Evolutionary conservation across 306 rosid genomes (phyloP), one percentile per base, ranked within the genome.

Genomic region (Begonia masoniana): DNA sequence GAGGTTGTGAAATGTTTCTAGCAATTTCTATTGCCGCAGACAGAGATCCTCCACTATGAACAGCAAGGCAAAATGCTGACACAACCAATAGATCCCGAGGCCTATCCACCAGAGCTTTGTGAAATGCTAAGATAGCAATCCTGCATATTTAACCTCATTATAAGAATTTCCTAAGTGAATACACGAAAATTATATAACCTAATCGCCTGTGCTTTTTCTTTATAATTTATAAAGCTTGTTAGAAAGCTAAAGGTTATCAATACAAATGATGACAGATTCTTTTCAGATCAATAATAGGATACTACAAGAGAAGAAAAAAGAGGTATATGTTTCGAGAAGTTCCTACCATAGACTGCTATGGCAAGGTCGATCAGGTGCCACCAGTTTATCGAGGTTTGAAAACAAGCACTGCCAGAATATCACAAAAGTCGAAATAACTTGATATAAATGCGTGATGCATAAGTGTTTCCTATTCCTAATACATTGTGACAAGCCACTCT

Each of bases 101-200:
- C 59, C 56, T 57, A 46, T 73, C 74, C 47, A 39, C 63, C 48
- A 73, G 69, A 43, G 78, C 74, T 65, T 63, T 68, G 45, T 72
- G 77, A 59, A 72, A 72, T 12, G 77, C 77, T 35, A 72, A 67
- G 51, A 72, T 51, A n/a, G 77, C 69, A 43, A 72, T 63, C 73
- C 77, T 72, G 65, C 53, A 54, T 52, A 52, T 45, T 10, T 57
- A 41, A 36, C 19, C 56, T 49, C 43, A 45, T 35, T 50, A 56
- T 13, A 50, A 68, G 31, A 31, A 31, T 31, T 31, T 31, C 7
- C 39, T 31, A 2, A 31, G 39, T 31, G 39, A 31, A 31, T 31
- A 0, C 9, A 31, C 0, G 9, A 4, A 31, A 31, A 21, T 21
- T 31, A 31, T 31, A 31, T 31, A 31, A 31, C 7, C 8, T 5